These are phyloP conservation scores for Aspergillus fijiensis DNA, from an alignment of 2,329 filamentous ascomycete genomes.

Conservation along the genomic window DNA sequence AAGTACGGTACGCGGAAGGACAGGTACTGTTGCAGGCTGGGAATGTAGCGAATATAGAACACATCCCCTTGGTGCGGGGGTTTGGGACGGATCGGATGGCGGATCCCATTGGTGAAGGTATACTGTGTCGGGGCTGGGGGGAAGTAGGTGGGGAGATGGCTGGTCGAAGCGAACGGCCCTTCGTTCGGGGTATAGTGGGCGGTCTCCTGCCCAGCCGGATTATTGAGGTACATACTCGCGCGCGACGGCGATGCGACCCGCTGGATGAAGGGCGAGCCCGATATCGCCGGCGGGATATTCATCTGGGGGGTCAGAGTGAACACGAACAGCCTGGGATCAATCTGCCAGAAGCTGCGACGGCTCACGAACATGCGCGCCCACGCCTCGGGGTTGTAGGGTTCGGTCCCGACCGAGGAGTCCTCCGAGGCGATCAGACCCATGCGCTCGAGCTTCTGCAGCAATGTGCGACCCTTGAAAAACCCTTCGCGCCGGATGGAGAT, in stretches of 20 bases:
- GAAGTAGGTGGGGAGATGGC: constrained; percentile 86
- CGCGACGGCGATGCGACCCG: constrained; percentile 54
- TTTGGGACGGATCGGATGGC: constrained; percentile 84
- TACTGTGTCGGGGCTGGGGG: constrained; percentile 82
- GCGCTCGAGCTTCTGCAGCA: constrained; percentile 86
- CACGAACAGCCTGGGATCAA: constrained; percentile 81
- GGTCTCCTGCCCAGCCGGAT: constrained; percentile 11
- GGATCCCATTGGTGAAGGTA: constrained; percentile 71
- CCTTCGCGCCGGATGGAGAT: constrained; percentile 83
- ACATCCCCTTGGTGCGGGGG: constrained; percentile 86
- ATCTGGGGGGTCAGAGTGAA: constrained; percentile 71
- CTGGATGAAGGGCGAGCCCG: constrained; percentile 48
- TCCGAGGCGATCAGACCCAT: constrained; percentile 82
- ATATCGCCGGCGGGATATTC: constrained; percentile 48
- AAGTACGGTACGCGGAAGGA: constrained; percentile 79
- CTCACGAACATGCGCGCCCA: constrained; percentile 84
- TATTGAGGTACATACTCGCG: constrained; percentile 23
- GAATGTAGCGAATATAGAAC: constrained; percentile 86
- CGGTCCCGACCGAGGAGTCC: constrained; percentile 71
- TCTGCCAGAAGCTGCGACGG: constrained; percentile 83
- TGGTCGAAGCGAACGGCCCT: constrained; percentile 47
- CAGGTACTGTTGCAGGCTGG: constrained; percentile 77
- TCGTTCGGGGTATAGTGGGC: constrained; percentile 29
- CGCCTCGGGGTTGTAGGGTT: constrained; percentile 57
- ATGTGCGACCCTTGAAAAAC: constrained; percentile 77